Evolutionary conservation across 2,329 filamentous ascomycete genomes (phyloP), one percentile per base, ranked within the genome.

Genomic region (Calycina herbarum): DNA sequence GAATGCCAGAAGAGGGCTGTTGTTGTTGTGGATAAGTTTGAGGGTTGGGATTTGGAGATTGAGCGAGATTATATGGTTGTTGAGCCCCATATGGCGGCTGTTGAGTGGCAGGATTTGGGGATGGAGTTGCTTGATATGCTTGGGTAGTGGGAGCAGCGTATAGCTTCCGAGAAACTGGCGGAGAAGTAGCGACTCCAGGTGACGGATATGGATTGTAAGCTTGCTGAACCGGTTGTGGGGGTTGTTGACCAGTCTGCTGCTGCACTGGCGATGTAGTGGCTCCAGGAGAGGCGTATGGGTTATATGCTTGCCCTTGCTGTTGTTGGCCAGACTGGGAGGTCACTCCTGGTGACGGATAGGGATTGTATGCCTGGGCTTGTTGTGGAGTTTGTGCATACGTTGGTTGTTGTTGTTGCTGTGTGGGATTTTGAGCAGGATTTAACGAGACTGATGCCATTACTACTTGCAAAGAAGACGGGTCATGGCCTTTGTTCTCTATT

Each of bases 391-490:
- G 60, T 24, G 11, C 10, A 35, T 63, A 63, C 1, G 3, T 20
- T 40, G 56, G 20, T 51, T 63, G 61, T 29, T 63, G 48, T n/a
- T 58, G 61, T 7, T 57, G 48, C 4, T 31, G 27, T 29, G 31
- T 24, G 29, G 13, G 8, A 8, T 38, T 15, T 31, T 33, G 27
- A 13, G 33, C 11, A 33, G 38, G n/a, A n/a, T 38, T 54, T 27
- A 61, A 15, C 2, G 66, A 68, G 27, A 66, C 38, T 11, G 54
- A 57, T 31, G 66, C 64, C 64, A 68, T 66, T 6, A 62, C 54
- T n/a, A 17, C 45, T 40, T 60, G 40, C 15, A 68, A 33, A 51
- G 58, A 48, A 59, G 64, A 13, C 3, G 54, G 20, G 59, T 66
- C 62, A 24, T n/a, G 35, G 27, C 24, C 10, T 10, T 20, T 61